phyloP scores from a whole-genome alignment of 1,284 basidiomycete genomes.

The Neolentinus lepideus region DNA sequence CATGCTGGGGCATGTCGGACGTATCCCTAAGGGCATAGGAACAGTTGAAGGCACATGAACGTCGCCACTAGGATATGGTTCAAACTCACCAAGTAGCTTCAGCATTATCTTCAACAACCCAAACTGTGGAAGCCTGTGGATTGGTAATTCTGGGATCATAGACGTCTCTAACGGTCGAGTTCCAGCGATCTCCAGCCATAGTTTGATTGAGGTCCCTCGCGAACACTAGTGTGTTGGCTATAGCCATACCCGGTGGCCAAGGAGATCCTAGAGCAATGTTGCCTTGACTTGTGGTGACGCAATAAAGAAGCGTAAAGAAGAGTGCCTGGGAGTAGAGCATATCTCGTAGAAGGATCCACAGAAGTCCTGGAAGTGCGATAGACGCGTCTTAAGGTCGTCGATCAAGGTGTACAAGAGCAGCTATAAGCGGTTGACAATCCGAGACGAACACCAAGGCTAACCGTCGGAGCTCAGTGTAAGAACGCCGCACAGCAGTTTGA shows the following conservation, averaged over 20 bases:
- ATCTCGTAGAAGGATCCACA: neutral
- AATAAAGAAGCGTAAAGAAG: neutral
- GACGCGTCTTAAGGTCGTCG: neutral
- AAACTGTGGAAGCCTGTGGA: neutral
- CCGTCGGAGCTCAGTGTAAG: too few relatives aligned
- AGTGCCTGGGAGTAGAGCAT: neutral
- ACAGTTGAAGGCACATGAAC: neutral
- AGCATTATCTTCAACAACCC: neutral
- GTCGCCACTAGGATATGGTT: neutral
- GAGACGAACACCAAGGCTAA: neutral
- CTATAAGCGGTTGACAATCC: neutral
- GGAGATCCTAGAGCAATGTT: neutral
- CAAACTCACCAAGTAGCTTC: neutral
- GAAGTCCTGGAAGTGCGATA: neutral
- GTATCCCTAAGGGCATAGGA: conserved; percentile 23
- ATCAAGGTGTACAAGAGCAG: neutral
- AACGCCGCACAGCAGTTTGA: too few relatives aligned
- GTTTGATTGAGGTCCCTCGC: neutral
- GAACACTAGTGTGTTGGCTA: neutral
- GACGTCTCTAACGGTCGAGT: neutral
- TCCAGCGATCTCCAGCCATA: neutral
- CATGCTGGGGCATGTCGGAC: conserved; percentile 18
- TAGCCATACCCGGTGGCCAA: neutral
- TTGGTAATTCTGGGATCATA: neutral
- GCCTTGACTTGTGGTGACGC: neutral